Evolutionary conservation across 2,329 filamentous ascomycete genomes (phyloP).

Genomic region (Colletotrichum sp.): DNA sequence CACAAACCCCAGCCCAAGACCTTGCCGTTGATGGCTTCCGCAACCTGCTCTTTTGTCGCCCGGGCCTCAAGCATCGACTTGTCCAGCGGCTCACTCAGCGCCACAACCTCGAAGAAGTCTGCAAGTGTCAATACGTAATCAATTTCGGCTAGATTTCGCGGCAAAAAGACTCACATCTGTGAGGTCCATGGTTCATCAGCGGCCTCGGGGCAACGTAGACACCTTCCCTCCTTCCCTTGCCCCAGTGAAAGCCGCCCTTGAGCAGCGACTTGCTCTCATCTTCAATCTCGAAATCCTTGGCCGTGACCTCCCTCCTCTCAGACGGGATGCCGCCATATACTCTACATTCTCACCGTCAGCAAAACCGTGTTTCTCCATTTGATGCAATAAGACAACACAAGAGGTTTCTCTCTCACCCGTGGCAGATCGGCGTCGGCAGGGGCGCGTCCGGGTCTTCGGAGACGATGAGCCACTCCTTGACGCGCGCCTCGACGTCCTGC

Average conservation of each 20-base stretch:
- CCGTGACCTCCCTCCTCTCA: conserved; percentile 34
- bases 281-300: conserved; percentile 41
- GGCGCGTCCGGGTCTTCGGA: conserved; percentile 53
- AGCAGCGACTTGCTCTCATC: conserved; percentile 33
- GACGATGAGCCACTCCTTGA: conserved; percentile 52
- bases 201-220: conserved; percentile 53
- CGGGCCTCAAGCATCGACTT: conserved; percentile 36
- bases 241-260: conserved; percentile 52
- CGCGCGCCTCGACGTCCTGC: conserved; percentile 26
- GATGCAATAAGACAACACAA: background rate
- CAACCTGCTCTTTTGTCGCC: conserved; percentile 48
- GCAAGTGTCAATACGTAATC: background rate
- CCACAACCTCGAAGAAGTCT: conserved; percentile 56
- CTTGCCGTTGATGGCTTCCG: conserved; percentile 48
- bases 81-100: conserved; percentile 48
- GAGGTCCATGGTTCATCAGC: conserved; percentile 53
- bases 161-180: conserved; percentile 45
- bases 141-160: background rate
- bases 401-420: conserved; percentile 38
- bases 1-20: conserved; percentile 56
- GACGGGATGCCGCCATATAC: conserved; percentile 46
- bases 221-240: conserved; percentile 41
- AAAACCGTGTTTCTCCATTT: background rate
- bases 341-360: background rate
- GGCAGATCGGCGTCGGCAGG: conserved; percentile 47